Evolutionary conservation across 805 yeast genomes (phyloP).

Genomic region (Lachancea lanzarotensis): DNA sequence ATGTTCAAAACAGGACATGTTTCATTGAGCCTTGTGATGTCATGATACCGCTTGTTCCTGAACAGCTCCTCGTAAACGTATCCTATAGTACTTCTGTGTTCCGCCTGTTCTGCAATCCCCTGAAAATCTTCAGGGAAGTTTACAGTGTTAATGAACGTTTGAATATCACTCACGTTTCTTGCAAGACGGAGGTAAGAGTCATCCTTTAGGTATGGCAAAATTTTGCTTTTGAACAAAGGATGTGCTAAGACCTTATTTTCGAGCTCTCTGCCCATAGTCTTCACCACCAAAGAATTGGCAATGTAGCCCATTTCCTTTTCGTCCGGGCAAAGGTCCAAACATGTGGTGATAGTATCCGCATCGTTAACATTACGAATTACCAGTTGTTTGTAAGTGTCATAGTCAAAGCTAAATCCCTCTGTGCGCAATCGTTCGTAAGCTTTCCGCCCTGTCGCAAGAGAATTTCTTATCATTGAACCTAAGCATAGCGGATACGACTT

Average conservation of each 20-base stretch:
- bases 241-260: conserved; percentile 14
- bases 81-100: conserved; percentile 20
- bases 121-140: conserved; percentile 26
- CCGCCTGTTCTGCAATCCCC: conserved; percentile 27
- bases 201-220: conserved; percentile 22
- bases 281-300: conserved; percentile 17
- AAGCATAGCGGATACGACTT: conserved; percentile 27
- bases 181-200: conserved; percentile 21
- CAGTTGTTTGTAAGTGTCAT: conserved; percentile 27
- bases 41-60: conserved; percentile 12
- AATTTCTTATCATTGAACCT: conserved; percentile 23
- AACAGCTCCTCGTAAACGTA: conserved; percentile 20
- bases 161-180: conserved; percentile 9
- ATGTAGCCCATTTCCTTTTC: conserved; percentile 17
- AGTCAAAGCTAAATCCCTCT: conserved; percentile 30
- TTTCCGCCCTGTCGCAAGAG: conserved; percentile 22
- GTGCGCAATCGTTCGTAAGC: conserved; percentile 21
- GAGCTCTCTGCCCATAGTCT: conserved; percentile 10
- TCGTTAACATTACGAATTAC: conserved; percentile 17
- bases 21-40: conserved; percentile 20
- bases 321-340: conserved; percentile 17
- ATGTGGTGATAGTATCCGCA: conserved; percentile 14
- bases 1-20: conserved; percentile 23
- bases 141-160: conserved; percentile 14
- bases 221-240: conserved; percentile 11